Base-by-base conservation (phyloP, 192 early-diverging fungal species). In the Backusella liffmaniae region DNA sequence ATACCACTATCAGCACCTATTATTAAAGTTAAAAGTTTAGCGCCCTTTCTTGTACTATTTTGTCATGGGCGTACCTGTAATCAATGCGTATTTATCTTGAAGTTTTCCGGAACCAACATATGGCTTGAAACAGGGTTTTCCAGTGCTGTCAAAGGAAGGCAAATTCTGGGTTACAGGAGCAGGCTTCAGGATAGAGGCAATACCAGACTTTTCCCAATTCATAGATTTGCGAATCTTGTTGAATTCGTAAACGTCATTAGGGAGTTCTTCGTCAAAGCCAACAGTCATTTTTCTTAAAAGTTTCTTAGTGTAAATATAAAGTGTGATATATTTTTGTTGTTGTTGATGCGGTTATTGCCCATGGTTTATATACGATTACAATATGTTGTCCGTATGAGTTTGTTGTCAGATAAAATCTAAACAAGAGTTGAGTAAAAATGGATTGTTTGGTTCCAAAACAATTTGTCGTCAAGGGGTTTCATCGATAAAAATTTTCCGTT, bases 1-100 rank as follows among this genome's bases (percentile, higher is more conserved):
- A 88, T 88, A 26, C 86, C 87, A 21, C 80, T 80, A 70, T 84
- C 83, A 51, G 79, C 83, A 51, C 83, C 82, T 76, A n/a, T 51
- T 26, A 46, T 51, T 26, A 46, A 32, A 59, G 8, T 16, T 30
- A 35, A 32, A 34, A 53, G 9, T 44, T 51, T 30, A 42, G 16
- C 23, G 29, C 46, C 26, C n/a, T 46, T 5, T 18, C 21, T 23
- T 21, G n/a, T 53, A 62, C 21, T 10, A 29, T 62, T 26, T 13
- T 4, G 21, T 10, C 18, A 62, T 42, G 42, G 5, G 53, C 42
- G 23, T 76, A 76, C 75, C 80, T 6, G 86, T 87, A 35, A 87
- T 85, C 34, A 88, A 66, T 49, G 85, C 87, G 46, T 84, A 74
- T 62, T 88, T 88, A 34, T 67, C 76, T 46, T 84, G 8, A 44